Evolutionary conservation across 2,329 filamentous ascomycete genomes (phyloP), one percentile per base, ranked within the genome.

Genomic region (Delphinella strobiligena): DNA sequence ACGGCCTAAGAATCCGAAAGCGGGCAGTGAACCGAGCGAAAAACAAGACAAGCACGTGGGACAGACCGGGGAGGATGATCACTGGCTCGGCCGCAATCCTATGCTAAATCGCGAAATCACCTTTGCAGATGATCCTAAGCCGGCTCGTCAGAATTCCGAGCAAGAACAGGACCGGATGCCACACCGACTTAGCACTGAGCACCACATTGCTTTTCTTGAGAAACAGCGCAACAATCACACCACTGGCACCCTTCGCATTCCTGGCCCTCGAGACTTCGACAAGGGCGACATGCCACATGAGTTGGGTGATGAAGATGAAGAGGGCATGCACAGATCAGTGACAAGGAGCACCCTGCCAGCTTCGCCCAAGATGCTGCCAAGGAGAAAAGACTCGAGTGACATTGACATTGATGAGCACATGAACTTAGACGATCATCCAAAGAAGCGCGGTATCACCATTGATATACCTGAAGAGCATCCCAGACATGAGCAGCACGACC

Each of bases 251-350:
- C 64, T 96, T 32, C 80, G 86, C 31, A 96, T 98, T 51, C 91
- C 91, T 0, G 88, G 88, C 15, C 91, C 91, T 1, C 72, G 88
- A 50, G 91, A 96, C 54, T 88, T 82, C 36, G 91, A 98, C 51
- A 75, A 77, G 37, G 91, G 89, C 18, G 71, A 85, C 45, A 68
- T 78, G 8, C 88, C 88, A 3, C 63, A 78, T 49, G 62, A 69
- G 15, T 55, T 83, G 11, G 66, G 69, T 7, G 64, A 68, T 27
- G 60, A 64, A 4, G 62, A 66, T 22, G 58, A 57, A 10, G 55
- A 56, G 15, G 55, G 56, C 15, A 44, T 55, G 3, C 29, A 45
- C 10, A 49, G 51, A 7, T 43, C 49, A 4, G 47, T 51, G 27
- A 59, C 55, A 4, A 45, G 47, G 8, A 49, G 54, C 15, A 53